Evolutionary conservation across 768 basidiomycete species (phyloP).

Genomic region (Postia placenta): DNA sequence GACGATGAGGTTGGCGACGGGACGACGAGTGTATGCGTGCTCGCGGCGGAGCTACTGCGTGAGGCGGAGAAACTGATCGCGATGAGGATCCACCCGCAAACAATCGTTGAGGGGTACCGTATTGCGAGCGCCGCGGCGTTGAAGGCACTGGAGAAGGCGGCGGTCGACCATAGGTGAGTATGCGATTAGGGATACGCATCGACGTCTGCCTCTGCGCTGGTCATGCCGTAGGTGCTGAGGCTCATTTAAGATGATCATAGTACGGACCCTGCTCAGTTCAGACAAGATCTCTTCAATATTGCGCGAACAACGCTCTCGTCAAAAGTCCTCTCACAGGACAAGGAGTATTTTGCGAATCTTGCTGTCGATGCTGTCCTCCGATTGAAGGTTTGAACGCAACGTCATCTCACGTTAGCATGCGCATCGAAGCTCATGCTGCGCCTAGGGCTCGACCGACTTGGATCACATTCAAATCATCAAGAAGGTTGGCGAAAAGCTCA

Average conservation of each 20-base stretch:
- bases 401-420: background rate
- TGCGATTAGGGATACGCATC: background rate
- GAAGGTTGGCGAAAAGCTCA: slow-evolving; percentile 98
- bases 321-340: slow-evolving; percentile 95
- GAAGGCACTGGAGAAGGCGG: slow-evolving; percentile 74
- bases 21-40: slow-evolving; percentile 85
- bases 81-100: slow-evolving; percentile 95
- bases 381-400: slow-evolving; percentile 53
- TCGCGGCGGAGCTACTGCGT: slow-evolving; percentile 85
- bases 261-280: slow-evolving; percentile 67
- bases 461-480: slow-evolving; percentile 99
- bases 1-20: slow-evolving; percentile 99
- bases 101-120: slow-evolving; percentile 94
- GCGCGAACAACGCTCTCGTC: slow-evolving; percentile 93
- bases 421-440: background rate
- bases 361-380: slow-evolving; percentile 96
- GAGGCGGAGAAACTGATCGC: slow-evolving; percentile 95
- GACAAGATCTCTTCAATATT: slow-evolving; percentile 92
- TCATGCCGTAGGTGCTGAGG: background rate
- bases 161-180: slow-evolving; percentile 78
- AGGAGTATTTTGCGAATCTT: slow-evolving; percentile 95
- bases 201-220: background rate
- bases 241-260: slow-evolving; percentile 30
- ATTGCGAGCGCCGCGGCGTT: slow-evolving; percentile 85
- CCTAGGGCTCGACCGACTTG: slow-evolving; percentile 87